Conservation (phyloP, 331 rosid genomes). For the Acacia pycnantha region DNA sequence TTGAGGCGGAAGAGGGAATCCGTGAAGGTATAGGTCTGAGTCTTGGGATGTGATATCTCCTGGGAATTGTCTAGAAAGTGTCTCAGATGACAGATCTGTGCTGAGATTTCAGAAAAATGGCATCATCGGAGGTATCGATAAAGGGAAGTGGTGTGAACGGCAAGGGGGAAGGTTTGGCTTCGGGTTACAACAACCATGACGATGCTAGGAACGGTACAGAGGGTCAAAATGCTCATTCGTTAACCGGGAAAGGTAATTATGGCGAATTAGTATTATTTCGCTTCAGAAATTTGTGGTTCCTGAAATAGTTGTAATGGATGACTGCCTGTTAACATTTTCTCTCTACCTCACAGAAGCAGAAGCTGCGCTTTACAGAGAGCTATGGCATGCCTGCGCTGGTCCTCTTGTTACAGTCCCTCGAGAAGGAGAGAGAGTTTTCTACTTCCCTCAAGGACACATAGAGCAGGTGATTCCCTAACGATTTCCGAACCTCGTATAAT, state of each 20-base stretch:
- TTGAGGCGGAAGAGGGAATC: not conserved
- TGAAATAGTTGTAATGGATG: not conserved
- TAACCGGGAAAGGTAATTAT: conserved; percentile 42
- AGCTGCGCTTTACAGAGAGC: conserved; percentile 81
- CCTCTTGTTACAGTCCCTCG: conserved; percentile 96
- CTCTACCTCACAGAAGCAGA: conserved; percentile 59
- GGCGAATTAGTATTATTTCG: not conserved
- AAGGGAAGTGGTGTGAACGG: conserved; percentile 61
- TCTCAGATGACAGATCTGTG: conserved; percentile 67
- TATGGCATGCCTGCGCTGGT: conserved; percentile 98
- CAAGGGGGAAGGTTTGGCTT: conserved; percentile 40
- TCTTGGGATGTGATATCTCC: conserved; percentile 22
- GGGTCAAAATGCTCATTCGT: conserved; percentile 42
- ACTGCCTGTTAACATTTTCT: not conserved
- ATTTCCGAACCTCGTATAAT: not conserved
- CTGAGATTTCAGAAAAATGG: conserved; percentile 46
- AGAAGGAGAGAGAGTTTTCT: conserved; percentile 80
- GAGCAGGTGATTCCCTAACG: conserved; percentile 67
- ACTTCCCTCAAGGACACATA: conserved; percentile 98
- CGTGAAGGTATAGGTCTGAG: not conserved
- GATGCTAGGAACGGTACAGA: conserved; percentile 38
- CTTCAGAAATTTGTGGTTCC: not conserved
- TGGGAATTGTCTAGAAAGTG: not conserved
- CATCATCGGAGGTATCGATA: conserved; percentile 66
- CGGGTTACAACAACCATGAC: conserved; percentile 36